Conservation (phyloP, 2,329 filamentous ascomycete genomes). For the Chalaropsis thielavioides region DNA sequence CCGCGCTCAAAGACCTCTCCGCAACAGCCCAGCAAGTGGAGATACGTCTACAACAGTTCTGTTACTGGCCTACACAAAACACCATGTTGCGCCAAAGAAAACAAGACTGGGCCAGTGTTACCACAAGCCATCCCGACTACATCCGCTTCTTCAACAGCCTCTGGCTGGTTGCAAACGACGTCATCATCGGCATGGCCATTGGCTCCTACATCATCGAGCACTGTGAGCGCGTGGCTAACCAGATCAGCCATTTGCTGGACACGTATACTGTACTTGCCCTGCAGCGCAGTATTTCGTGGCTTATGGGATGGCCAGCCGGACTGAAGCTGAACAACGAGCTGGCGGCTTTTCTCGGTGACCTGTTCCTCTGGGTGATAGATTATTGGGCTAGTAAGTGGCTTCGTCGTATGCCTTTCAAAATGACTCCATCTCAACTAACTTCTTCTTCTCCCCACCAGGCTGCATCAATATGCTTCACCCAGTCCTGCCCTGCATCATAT, state of each 20-base stretch:
- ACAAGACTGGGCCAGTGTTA: conserved; percentile 88
- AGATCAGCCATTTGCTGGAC: conserved; percentile 61
- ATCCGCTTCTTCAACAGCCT: conserved; percentile 98
- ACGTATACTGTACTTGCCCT: conserved; percentile 80
- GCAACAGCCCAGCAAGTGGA: conserved; percentile 95
- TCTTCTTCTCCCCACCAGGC: conserved; percentile 29
- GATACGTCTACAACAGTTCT: conserved; percentile 92
- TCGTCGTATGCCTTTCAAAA: neutral
- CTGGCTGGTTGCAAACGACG: conserved; percentile 96
- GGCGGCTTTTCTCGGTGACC: conserved; percentile 80
- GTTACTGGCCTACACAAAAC: conserved; percentile 97
- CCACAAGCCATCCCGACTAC: conserved; percentile 89
- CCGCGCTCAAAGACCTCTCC: conserved; percentile 87
- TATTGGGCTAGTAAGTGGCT: conserved; percentile 69
- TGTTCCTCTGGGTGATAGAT: conserved; percentile 97
- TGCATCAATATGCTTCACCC: conserved; percentile 68
- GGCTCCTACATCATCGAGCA: conserved; percentile 98
- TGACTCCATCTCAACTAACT: neutral
- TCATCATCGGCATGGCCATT: conserved; percentile 93
- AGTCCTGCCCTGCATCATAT: conserved; percentile 70
- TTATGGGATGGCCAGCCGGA: conserved; percentile 90
- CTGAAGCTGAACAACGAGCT: conserved; percentile 91
- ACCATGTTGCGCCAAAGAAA: conserved; percentile 78
- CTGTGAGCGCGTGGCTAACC: conserved; percentile 63
- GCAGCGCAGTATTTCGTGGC: conserved; percentile 79